Evolutionary conservation across 805 yeast species (phyloP).

Genomic region (Kuraishia floccosa): DNA sequence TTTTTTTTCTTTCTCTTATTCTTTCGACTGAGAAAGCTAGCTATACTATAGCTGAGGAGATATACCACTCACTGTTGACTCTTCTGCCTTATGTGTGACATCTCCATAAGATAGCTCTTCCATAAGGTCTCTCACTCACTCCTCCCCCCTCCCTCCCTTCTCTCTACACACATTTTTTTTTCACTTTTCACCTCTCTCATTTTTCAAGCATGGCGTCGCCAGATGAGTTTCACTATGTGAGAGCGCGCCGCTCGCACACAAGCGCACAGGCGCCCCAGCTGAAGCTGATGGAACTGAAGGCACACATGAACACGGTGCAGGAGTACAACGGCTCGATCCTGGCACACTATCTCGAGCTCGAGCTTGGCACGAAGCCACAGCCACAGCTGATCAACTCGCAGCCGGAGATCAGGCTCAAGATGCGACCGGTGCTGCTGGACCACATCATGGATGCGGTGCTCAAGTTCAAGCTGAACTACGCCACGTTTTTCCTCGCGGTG

Average conservation of each 20-base stretch:
- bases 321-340: constrained; percentile 5
- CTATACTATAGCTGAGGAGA: too few species aligned
- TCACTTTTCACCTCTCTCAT: not conserved
- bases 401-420: constrained; percentile 7
- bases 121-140: too few species aligned
- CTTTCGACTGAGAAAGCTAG: too few species aligned
- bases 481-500: constrained; percentile 25
- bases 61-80: too few species aligned
- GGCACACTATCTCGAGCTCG: constrained; percentile 16
- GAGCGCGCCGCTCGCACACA: constrained; percentile 3
- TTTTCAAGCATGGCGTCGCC: constrained; percentile 4
- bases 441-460: constrained; percentile 18
- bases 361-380: constrained; percentile 14
- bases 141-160: not conserved
- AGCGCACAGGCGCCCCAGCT: constrained; percentile 2
- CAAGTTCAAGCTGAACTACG: constrained; percentile 16
- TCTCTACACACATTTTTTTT: not conserved
- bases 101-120: too few species aligned
- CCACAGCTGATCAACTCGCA: constrained; percentile 11
- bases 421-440: constrained; percentile 15
- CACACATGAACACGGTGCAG: constrained; percentile 5
- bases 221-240: constrained; percentile 4
- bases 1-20: too few species aligned
- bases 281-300: constrained; percentile 5
- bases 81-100: too few species aligned